Conservation (phyloP, 139 green algal species). For the Coelastrella sp. region DNA sequence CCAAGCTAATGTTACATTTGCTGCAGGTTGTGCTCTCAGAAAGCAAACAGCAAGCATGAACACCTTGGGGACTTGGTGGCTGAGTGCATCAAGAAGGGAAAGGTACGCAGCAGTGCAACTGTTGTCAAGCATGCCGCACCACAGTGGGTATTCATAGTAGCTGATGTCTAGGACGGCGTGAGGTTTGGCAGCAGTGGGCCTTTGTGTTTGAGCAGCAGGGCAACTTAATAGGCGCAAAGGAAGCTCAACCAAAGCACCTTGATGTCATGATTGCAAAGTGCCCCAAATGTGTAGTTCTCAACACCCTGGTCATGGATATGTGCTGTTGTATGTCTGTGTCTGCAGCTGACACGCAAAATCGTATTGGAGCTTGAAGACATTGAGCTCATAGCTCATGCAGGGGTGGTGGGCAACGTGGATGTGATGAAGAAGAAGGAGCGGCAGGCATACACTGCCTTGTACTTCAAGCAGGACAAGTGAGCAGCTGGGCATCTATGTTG, state of each 20-base stretch:
- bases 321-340: background rate
- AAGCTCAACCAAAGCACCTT: too few species aligned
- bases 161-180: too few species aligned
- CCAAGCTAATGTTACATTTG: too few species aligned
- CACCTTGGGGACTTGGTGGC: slow-evolving; percentile 9
- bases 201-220: too few species aligned
- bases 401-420: background rate
- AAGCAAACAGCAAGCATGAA: background rate
- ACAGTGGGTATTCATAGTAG: too few species aligned
- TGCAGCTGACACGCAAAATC: slow-evolving; percentile 52
- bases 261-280: too few species aligned
- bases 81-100: slow-evolving; percentile 39
- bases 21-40: slow-evolving; percentile 19
- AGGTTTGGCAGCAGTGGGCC: too few species aligned
- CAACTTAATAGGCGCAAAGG: too few species aligned
- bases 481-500: background rate
- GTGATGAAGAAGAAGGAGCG: slow-evolving; percentile 55
- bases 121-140: background rate
- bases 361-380: slow-evolving; percentile 64
- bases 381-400: background rate
- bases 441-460: slow-evolving; percentile 70
- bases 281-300: too few species aligned
- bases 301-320: too few species aligned
- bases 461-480: slow-evolving; percentile 85
- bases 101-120: background rate